Conservation (phyloP, 2,329 filamentous ascomycete species). For the Talaromyces piceae region DNA sequence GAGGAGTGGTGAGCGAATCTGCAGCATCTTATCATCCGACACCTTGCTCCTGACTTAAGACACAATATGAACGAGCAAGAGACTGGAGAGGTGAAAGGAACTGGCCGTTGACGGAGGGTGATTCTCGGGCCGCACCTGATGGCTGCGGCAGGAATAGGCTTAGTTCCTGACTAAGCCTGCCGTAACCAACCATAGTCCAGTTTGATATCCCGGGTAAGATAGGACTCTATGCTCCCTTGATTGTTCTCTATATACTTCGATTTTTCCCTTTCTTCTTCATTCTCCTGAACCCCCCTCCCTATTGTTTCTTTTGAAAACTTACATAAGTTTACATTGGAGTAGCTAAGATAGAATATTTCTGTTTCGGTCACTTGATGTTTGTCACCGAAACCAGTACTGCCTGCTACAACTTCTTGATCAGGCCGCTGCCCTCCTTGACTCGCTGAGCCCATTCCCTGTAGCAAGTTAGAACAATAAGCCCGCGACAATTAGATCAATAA, state of each 20-base stretch:
- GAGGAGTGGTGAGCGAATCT: conserved; percentile 17
- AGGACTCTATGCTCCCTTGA: not conserved
- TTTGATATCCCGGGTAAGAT: too few relatives aligned
- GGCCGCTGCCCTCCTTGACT: conserved; percentile 37
- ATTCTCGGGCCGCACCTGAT: not conserved
- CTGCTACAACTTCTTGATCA: conserved; percentile 33
- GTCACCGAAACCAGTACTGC: not conserved
- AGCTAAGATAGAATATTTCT: too few relatives aligned
- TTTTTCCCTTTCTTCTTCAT: not conserved
- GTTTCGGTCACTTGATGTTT: too few relatives aligned
- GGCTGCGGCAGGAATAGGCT: not conserved
- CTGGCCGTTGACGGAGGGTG: not conserved
- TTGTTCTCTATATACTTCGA: not conserved
- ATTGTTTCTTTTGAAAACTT: not conserved
- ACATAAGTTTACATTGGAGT: too few relatives aligned
- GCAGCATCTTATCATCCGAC: conserved; percentile 24
- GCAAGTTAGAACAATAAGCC: not conserved
- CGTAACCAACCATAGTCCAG: not conserved
- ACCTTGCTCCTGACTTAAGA: conserved; percentile 12
- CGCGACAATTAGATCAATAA: too few relatives aligned
- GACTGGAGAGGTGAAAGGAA: conserved; percentile 4
- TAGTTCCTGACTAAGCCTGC: not conserved
- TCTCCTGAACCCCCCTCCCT: not conserved
- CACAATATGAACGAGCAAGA: conserved; percentile 13
- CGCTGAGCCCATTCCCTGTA: conserved; percentile 46